Evolutionary conservation across 192 early-diverging fungal species (phyloP).

Genomic region (Spizellomyces punctatus): DNA sequence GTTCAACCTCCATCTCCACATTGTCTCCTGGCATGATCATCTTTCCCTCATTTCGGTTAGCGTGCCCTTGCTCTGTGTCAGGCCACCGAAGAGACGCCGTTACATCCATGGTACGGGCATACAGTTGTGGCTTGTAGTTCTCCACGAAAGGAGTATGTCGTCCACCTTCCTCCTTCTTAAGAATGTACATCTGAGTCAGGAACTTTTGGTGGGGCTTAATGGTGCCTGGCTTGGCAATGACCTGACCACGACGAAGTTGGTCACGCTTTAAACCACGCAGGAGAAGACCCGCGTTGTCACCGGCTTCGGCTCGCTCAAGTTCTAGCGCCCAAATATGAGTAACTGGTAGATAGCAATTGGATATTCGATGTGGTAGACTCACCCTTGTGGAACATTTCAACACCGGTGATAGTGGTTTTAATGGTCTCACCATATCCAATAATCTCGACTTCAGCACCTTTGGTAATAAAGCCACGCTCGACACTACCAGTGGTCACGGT

Average conservation of each 20-base stretch:
- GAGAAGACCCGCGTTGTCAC: slow-evolving; percentile 98
- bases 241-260: slow-evolving; percentile 92
- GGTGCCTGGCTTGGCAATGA: slow-evolving; percentile 87
- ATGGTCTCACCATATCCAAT: slow-evolving; percentile 87
- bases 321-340: slow-evolving; percentile 42
- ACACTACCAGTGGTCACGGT: slow-evolving; percentile 95
- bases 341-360: too few species aligned
- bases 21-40: slow-evolving; percentile 99
- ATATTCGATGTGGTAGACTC: slow-evolving; percentile 8
- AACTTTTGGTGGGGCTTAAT: slow-evolving; percentile 97
- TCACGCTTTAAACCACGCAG: slow-evolving; percentile 98
- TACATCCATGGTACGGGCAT: slow-evolving; percentile 94
- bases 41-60: slow-evolving; percentile 85
- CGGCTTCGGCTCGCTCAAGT: slow-evolving; percentile 94
- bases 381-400: slow-evolving; percentile 99
- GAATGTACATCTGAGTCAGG: slow-evolving; percentile 87
- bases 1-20: slow-evolving; percentile 84
- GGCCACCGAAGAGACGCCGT: slow-evolving; percentile 76
- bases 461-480: slow-evolving; percentile 88
- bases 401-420: slow-evolving; percentile 95
- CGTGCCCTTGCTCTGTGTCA: slow-evolving; percentile 62
- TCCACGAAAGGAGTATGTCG: slow-evolving; percentile 96
- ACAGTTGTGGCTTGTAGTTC: slow-evolving; percentile 97
- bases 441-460: slow-evolving; percentile 96
- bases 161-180: slow-evolving; percentile 98